Percentiles rank a stretch among this genome's conserved stretches.
Evolutionary conservation across 2,329 filamentous ascomycete species (phyloP).

Genomic region (Colletotrichum sp.): DNA sequence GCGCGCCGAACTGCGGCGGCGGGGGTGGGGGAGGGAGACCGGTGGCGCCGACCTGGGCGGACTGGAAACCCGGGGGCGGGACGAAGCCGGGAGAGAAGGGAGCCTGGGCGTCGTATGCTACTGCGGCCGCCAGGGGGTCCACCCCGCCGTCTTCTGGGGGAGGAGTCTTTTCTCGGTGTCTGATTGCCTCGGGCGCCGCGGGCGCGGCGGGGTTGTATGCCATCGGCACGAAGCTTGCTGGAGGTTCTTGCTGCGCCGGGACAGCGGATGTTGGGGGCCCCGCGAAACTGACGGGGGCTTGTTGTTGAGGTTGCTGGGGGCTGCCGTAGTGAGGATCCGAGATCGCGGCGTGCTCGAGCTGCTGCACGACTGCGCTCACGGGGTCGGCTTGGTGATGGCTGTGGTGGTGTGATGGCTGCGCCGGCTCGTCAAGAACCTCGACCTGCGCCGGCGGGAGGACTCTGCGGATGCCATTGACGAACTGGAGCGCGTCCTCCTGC

Average conservation of each 20-base stretch:
- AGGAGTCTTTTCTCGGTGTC: constrained; percentile 80
- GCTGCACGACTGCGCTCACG: constrained; percentile 74
- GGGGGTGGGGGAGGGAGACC: constrained; percentile 38
- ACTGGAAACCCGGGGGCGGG: constrained; percentile 49
- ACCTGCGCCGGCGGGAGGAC: constrained; percentile 67
- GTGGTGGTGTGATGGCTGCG: constrained; percentile 43
- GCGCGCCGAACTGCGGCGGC: constrained; percentile 42
- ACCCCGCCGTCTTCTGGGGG: constrained; percentile 71
- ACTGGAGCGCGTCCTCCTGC: constrained; percentile 71
- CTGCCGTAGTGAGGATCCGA: constrained; percentile 57
- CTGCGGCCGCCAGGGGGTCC: constrained; percentile 62
- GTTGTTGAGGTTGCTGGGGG: constrained; percentile 16
- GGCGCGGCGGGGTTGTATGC: constrained; percentile 83
- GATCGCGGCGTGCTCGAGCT: constrained; percentile 74
- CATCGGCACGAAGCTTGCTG: constrained; percentile 64
- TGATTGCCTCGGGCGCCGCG: constrained; percentile 73
- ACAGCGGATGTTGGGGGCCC: constrained; percentile 44
- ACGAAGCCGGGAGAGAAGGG: constrained; percentile 59
- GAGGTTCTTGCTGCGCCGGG: constrained; percentile 24
- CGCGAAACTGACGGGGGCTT: constrained; percentile 38
- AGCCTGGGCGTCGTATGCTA: constrained; percentile 59
- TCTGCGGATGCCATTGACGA: constrained; percentile 71
- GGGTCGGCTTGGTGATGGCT: constrained; percentile 32
- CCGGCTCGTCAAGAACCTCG: constrained; percentile 69
- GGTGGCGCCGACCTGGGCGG: constrained; percentile 40